A percentile compares a stretch with the other conserved stretches of the same genome.
These are phyloP conservation scores for Chrysopogon serrulatus DNA, from an alignment of 176 grass and related monocot genomes.

Conservation along the genomic window DNA sequence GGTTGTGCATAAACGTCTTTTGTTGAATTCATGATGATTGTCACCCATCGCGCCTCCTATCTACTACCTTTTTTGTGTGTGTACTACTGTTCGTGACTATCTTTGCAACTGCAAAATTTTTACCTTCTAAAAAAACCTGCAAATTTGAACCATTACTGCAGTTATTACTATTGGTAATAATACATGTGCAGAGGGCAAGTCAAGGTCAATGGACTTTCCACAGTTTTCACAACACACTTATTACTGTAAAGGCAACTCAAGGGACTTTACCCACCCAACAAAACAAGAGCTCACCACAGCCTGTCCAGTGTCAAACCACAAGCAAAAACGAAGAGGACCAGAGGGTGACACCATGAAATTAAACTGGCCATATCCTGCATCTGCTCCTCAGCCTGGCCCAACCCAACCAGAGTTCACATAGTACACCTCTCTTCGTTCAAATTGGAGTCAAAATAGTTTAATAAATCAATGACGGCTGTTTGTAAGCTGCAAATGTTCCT, in stretches of 20 bases:
- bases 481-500: not conserved
- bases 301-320: not conserved
- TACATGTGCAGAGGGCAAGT: not conserved
- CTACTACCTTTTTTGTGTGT: too few species aligned
- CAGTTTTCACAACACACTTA: not conserved
- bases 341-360: not conserved
- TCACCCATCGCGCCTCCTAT: not conserved
- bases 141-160: not conserved
- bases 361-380: not conserved
- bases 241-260: not conserved
- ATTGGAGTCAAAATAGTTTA: not conserved
- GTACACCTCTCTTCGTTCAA: not conserved
- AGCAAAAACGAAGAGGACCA: not conserved
- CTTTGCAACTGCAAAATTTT: not conserved
- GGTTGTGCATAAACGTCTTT: too few species aligned
- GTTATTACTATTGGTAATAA: not conserved
- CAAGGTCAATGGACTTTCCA: not conserved
- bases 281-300: not conserved
- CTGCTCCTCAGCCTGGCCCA: not conserved
- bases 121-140: not conserved
- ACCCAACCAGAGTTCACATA: not conserved
- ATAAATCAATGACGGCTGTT: not conserved
- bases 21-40: not conserved
- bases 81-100: too few species aligned
- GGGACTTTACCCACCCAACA: not conserved